A percentile compares a stretch with the other conserved stretches of the same genome.
These are phyloP conservation scores for Microglena sp. DNA, from an alignment of 139 green algal genomes.

Conservation along the genomic window DNA sequence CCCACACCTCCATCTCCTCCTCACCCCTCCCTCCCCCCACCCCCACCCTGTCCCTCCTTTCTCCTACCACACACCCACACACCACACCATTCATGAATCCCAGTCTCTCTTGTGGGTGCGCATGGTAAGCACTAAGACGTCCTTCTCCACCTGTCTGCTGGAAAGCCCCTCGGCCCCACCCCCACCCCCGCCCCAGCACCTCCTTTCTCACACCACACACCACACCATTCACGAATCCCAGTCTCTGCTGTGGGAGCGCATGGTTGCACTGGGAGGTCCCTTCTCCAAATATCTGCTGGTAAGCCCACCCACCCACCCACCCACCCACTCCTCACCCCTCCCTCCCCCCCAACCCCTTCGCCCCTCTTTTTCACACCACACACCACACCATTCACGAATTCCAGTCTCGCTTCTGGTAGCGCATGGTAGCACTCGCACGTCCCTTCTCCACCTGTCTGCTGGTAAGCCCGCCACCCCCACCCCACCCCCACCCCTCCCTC, in stretches of 20 bases:
- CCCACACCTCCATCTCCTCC: no score
- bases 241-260: conserved; percentile 83
- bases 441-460: conserved; percentile 47
- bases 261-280: conserved; percentile 56
- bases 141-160: conserved; percentile 45
- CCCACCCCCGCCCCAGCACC: neutral
- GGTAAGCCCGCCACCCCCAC: neutral
- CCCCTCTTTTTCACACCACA: neutral
- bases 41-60: no score
- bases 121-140: conserved; percentile 58
- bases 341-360: neutral
- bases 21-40: no score
- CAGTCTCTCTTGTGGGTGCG: conserved; percentile 86
- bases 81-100: no score
- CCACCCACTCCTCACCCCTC: neutral
- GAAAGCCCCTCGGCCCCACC: neutral
- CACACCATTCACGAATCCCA: conserved; percentile 11
- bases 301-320: neutral
- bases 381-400: neutral
- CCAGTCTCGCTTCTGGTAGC: conserved; percentile 80
- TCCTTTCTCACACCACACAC: neutral
- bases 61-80: neutral
- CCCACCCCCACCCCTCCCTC: neutral
- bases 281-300: conserved; percentile 45
- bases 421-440: conserved; percentile 62